These are phyloP conservation scores for Cymbopogon flexuosus DNA, from an alignment of 202 grass and related monocot species.

Conservation along the genomic window DNA sequence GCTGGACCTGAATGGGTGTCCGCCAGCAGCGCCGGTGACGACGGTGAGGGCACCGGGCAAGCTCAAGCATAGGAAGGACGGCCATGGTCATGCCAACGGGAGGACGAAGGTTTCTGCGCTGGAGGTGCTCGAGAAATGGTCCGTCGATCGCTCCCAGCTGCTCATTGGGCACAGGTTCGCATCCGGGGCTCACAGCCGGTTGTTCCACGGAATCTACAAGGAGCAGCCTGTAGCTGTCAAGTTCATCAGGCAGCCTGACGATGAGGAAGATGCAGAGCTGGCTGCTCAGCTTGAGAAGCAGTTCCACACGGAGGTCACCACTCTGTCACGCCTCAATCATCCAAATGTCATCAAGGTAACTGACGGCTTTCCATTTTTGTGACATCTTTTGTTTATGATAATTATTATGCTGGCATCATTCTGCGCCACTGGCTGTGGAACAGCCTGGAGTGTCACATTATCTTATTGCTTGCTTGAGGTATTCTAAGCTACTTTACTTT, in stretches of 20 bases:
- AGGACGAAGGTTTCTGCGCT: conserved; percentile 38
- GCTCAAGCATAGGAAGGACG: conserved; percentile 52
- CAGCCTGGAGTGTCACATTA: background rate
- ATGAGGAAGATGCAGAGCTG: conserved; percentile 54
- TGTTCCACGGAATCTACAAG: conserved; percentile 74
- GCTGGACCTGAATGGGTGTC: background rate
- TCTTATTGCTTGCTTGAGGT: background rate
- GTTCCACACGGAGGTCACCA: conserved; percentile 71
- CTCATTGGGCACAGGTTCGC: conserved; percentile 61
- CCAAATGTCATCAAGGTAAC: conserved; percentile 88
- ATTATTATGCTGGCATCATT: background rate
- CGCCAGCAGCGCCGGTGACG: background rate
- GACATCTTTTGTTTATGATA: background rate
- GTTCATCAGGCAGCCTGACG: conserved; percentile 57
- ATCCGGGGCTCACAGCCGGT: conserved; percentile 55
- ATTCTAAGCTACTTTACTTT: background rate
- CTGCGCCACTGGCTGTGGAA: background rate
- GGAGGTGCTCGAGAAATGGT: conserved; percentile 42
- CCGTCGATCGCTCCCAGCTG: conserved; percentile 61
- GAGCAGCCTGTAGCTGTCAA: conserved; percentile 68
- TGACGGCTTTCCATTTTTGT: background rate
- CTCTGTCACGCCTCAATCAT: conserved; percentile 64
- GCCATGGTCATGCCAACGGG: conserved; percentile 19
- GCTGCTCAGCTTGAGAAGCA: conserved; percentile 76
- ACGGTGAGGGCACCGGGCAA: conserved; percentile 33